Conservation (phyloP, 2,329 filamentous ascomycete species). For the Colletotrichum plurivorum region DNA sequence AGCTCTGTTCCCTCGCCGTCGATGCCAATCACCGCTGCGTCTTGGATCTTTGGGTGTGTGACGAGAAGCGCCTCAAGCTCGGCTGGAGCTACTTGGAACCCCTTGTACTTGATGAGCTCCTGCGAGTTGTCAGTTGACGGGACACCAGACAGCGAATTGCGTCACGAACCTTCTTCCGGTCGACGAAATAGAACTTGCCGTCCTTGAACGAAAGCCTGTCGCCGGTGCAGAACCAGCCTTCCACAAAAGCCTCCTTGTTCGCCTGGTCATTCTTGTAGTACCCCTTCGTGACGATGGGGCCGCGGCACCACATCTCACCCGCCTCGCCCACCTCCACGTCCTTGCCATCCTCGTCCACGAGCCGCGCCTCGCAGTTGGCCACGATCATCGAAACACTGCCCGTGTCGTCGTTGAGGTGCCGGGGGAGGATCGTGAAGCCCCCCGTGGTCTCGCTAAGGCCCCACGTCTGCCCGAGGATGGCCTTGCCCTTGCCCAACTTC, state of each 20-base stretch:
- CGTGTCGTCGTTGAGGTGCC: constrained; percentile 56
- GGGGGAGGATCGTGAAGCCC: constrained; percentile 60
- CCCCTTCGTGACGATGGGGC: constrained; percentile 79
- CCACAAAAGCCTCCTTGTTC: constrained; percentile 70
- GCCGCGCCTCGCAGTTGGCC: constrained; percentile 52
- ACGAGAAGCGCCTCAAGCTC: constrained; percentile 69
- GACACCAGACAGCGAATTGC: background rate
- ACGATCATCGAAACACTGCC: constrained; percentile 62
- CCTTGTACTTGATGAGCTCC: constrained; percentile 73
- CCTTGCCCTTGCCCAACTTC: constrained; percentile 60
- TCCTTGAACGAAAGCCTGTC: constrained; percentile 82
- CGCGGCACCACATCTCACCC: constrained; percentile 78
- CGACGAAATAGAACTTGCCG: constrained; percentile 83
- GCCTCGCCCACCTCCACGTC: constrained; percentile 57
- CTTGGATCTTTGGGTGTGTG: constrained; percentile 59
- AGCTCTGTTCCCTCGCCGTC: constrained; percentile 61
- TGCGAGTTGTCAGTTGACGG: constrained; percentile 49
- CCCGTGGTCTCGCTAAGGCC: constrained; percentile 70
- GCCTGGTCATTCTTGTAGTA: constrained; percentile 79
- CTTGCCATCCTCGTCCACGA: constrained; percentile 56
- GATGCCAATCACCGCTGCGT: constrained; percentile 75
- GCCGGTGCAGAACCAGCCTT: constrained; percentile 82
- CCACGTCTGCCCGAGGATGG: constrained; percentile 67
- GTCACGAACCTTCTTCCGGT: constrained; percentile 75
- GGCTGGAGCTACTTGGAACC: constrained; percentile 76